Conservation (phyloP, 805 yeast species). For the Debaryomyces prosopidis region DNA sequence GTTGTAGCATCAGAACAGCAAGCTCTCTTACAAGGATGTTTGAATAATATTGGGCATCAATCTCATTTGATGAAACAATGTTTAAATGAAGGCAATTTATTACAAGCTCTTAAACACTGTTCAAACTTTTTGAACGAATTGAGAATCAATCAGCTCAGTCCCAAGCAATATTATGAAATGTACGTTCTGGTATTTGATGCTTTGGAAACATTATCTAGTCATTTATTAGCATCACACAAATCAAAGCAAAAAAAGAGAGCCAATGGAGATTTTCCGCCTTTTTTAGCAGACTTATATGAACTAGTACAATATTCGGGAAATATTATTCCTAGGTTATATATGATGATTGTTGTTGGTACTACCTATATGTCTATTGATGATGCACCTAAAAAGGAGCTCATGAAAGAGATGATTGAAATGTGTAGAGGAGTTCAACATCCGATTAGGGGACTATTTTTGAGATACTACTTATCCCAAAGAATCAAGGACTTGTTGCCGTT, state of each 20-base stretch:
- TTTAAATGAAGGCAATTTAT: slow-evolving; percentile 62
- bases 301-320: slow-evolving; percentile 94
- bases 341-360: slow-evolving; percentile 95
- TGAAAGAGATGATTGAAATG: slow-evolving; percentile 98
- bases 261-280: slow-evolving; percentile 32
- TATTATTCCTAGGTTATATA: slow-evolving; percentile 84
- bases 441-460: slow-evolving; percentile 81
- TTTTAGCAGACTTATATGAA: slow-evolving; percentile 85
- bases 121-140: slow-evolving; percentile 79
- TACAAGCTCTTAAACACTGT: slow-evolving; percentile 88
- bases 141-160: slow-evolving; percentile 71
- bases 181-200: slow-evolving; percentile 85
- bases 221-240: slow-evolving; percentile 66
- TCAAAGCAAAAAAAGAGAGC: slow-evolving; percentile 52
- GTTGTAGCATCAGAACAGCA: slow-evolving; percentile 13
- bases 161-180: slow-evolving; percentile 91
- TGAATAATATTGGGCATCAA: slow-evolving; percentile 61
- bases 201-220: slow-evolving; percentile 63
- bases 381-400: slow-evolving; percentile 79
- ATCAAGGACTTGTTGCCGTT: slow-evolving; percentile 66
- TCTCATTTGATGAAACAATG: slow-evolving; percentile 74
- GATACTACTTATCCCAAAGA: slow-evolving; percentile 86
- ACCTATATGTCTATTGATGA: slow-evolving; percentile 77
- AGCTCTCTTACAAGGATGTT: slow-evolving; percentile 24
- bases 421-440: slow-evolving; percentile 97